These are phyloP conservation scores for Podospora anserina DNA, from an alignment of 495 filamentous ascomycete species.

Conservation along the genomic window DNA sequence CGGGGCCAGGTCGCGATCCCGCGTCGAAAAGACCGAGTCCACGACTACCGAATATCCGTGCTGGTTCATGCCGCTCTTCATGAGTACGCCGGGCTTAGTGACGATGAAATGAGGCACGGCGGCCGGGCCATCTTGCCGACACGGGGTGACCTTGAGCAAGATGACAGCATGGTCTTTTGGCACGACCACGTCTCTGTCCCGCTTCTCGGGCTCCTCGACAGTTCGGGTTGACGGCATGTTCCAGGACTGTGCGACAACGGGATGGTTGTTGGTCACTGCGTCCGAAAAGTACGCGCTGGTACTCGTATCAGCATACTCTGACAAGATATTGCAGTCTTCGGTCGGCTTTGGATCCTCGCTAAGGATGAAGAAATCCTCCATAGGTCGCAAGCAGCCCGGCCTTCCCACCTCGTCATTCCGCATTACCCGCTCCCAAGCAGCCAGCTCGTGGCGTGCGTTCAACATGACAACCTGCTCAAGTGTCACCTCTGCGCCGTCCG, in stretches of 20 bases:
- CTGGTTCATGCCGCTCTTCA: conserved; percentile 31
- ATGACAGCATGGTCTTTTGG: conserved; percentile 20
- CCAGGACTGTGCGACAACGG: conserved; percentile 5
- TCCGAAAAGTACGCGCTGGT: conserved; percentile 11
- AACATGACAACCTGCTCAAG: neutral
- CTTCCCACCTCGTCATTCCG: neutral
- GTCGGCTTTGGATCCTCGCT: neutral
- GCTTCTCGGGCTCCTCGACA: neutral
- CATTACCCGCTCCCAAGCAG: neutral
- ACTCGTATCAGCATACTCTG: neutral
- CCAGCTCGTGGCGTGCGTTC: neutral
- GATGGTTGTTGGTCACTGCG: neutral
- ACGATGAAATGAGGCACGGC: conserved; percentile 27
- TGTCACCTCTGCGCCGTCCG: neutral
- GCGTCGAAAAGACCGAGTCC: conserved; percentile 23
- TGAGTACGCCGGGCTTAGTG: conserved; percentile 33
- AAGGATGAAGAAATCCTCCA: too few relatives aligned
- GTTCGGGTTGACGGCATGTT: conserved; percentile 6
- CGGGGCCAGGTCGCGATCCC: neutral
- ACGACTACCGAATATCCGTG: conserved; percentile 23
- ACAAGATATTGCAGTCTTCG: neutral
- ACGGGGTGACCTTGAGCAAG: conserved; percentile 30
- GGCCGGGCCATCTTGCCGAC: conserved; percentile 13
- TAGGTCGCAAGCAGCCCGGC: neutral
- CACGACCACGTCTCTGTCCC: conserved; percentile 1